A percentile compares a stretch with the other conserved stretches of the same genome.
phyloP scores from a whole-genome alignment of 176 grass and related monocot genomes.

The Leersia perrieri region DNA sequence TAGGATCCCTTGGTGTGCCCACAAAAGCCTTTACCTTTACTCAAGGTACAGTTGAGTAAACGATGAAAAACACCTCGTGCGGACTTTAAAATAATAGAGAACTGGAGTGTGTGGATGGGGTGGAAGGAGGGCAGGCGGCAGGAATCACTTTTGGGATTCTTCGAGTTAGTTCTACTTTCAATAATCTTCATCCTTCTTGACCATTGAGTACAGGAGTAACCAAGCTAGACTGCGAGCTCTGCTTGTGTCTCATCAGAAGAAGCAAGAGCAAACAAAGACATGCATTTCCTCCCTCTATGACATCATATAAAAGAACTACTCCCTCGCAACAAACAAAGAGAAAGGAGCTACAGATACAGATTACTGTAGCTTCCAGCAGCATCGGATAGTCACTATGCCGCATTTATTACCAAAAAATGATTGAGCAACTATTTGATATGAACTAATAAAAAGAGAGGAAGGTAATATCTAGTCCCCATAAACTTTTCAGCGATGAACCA shows the following conservation, averaged over 20 bases:
- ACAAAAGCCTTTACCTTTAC: neutral
- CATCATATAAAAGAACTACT: neutral
- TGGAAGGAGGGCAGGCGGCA: too few species aligned
- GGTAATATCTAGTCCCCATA: neutral
- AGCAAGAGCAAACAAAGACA: neutral
- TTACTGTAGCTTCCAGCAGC: neutral
- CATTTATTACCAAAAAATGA: neutral
- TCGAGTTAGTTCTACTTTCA: neutral
- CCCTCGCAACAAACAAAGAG: too few species aligned
- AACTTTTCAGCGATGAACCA: neutral
- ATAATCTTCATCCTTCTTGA: constrained; percentile 27
- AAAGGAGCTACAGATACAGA: neutral
- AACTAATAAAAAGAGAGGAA: neutral
- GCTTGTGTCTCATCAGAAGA: neutral
- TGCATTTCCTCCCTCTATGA: neutral
- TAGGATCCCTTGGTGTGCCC: neutral
- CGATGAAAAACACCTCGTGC: neutral
- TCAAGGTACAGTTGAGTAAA: neutral
- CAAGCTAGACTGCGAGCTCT: neutral
- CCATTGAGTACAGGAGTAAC: constrained; percentile 6
- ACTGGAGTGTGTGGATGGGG: too few species aligned
- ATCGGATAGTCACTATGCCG: neutral
- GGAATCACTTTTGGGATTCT: neutral
- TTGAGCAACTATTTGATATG: neutral
- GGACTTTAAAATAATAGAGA: neutral